phyloP scores from a whole-genome alignment of 164 flowering plant species.

The Berberis vulgaris region DNA sequence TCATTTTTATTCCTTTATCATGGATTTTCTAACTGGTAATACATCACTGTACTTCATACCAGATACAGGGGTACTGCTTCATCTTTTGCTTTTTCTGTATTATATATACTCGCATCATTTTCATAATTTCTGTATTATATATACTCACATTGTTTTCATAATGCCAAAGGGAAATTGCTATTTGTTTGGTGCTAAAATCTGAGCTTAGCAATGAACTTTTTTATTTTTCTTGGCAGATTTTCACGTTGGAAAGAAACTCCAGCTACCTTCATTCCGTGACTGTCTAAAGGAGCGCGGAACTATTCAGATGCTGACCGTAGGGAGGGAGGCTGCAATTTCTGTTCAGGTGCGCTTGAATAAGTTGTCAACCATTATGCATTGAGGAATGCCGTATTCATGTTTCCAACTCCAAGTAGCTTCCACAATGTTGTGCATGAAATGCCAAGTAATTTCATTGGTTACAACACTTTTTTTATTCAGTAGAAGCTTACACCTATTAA shows the following conservation, averaged over 20 bases:
- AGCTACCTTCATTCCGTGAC: constrained; percentile 82
- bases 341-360: constrained; percentile 61
- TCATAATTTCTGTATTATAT: too few species aligned
- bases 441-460: too few species aligned
- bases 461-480: too few species aligned
- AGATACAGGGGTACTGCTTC: background rate
- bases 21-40: constrained; percentile 86
- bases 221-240: constrained; percentile 68
- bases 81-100: too few species aligned
- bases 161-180: background rate
- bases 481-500: too few species aligned
- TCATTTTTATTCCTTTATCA: constrained; percentile 67
- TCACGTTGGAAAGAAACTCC: constrained; percentile 71
- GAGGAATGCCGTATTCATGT: too few species aligned
- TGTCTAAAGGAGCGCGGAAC: constrained; percentile 84
- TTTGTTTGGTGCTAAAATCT: background rate
- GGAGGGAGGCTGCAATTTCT: constrained; percentile 91
- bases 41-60: constrained; percentile 4
- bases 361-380: background rate
- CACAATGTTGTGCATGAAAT: background rate
- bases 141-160: too few species aligned
- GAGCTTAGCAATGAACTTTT: constrained; percentile 1
- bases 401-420: background rate
- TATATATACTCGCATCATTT: too few species aligned
- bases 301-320: constrained; percentile 85